Conservation (phyloP, 331 rosid species). For the Cydonia oblonga region DNA sequence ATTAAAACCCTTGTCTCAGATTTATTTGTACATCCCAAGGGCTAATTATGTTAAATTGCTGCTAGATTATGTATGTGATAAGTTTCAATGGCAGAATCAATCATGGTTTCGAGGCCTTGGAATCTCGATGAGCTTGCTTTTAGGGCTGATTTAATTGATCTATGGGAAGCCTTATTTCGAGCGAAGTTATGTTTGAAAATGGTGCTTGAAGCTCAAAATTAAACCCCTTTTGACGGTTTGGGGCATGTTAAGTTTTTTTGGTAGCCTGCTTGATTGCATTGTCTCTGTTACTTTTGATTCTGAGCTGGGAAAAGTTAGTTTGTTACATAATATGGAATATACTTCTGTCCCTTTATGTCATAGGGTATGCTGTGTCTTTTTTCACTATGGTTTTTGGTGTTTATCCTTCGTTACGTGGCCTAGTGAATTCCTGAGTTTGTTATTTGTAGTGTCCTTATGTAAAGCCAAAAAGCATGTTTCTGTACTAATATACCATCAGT, state of each 20-base stretch:
- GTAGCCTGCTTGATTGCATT: not conserved
- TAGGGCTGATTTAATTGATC: not conserved
- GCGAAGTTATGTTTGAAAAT: not conserved
- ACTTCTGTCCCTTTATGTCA: not conserved
- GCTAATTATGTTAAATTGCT: not conserved
- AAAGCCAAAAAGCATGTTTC: not conserved
- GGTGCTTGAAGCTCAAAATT: not conserved
- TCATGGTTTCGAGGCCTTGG: not conserved
- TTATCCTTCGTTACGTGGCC: not conserved
- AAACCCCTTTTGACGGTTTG: not conserved
- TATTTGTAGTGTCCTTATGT: not conserved
- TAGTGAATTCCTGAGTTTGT: not conserved
- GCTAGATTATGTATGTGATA: not conserved
- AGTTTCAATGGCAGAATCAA: not conserved
- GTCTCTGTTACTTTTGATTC: slow-evolving; percentile 1
- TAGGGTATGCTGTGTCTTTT: not conserved
- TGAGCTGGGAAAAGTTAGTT: not conserved
- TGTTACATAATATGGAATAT: not conserved
- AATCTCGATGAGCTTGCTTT: not conserved
- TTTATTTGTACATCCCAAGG: not conserved
- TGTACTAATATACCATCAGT: not conserved
- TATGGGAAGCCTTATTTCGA: not conserved
- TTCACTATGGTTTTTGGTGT: not conserved
- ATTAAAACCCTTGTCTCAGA: not conserved
- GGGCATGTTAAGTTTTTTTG: not conserved